Base-by-base conservation (phyloP, 179 eudicot genomes). In the Camellia oleifera region DNA sequence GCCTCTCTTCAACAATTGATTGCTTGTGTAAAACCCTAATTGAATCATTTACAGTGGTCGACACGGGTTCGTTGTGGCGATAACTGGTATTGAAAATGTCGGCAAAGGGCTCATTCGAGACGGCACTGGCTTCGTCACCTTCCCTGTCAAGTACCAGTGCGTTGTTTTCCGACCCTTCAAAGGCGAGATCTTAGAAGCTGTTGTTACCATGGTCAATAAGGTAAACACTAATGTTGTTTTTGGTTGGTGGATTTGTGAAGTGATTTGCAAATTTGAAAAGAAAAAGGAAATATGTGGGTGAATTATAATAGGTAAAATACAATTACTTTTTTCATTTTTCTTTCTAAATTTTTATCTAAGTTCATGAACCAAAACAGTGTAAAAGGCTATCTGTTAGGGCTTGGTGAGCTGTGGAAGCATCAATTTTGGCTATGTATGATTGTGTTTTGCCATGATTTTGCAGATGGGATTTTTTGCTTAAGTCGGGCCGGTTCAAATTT, bases 391-490 rank as follows among this genome's bases (percentile, higher is more conserved):
- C 40, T 32, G 40, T 32, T 32, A 32, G 40, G 40, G 40, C 40
- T 4, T 4, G 40, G 2, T 9, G 45, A 2, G 17, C 14, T 26
- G 12, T 66, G 42, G 46, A 54, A 74, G 23, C 52, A 12, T 20
- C 12, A 4, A 48, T 9, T 54, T 48, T 72, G 74, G 76, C 32
- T 56, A 72, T 54, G 50, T 13, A 26, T 73, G 64, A 56, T 67
- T 9, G 18, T 69, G 50, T 57, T 68, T 69, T 76, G 58, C 44
- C 62, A 54, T 23, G 78, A 75, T 85, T 32, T 32, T 77, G 87
- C 92, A 95, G 99, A 96, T 96, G 99, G 99, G 99, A 14, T 96
- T 96, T 85, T 96, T 96, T 12, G 98, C 99, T 52, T 98, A 96
- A 85, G 97, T 97, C 5, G 99, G 98, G 32, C 99, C 99, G 26